phyloP scores from a whole-genome alignment of 371 early-diverging fungal genomes.

The Caulochytrium protostelioides region DNA sequence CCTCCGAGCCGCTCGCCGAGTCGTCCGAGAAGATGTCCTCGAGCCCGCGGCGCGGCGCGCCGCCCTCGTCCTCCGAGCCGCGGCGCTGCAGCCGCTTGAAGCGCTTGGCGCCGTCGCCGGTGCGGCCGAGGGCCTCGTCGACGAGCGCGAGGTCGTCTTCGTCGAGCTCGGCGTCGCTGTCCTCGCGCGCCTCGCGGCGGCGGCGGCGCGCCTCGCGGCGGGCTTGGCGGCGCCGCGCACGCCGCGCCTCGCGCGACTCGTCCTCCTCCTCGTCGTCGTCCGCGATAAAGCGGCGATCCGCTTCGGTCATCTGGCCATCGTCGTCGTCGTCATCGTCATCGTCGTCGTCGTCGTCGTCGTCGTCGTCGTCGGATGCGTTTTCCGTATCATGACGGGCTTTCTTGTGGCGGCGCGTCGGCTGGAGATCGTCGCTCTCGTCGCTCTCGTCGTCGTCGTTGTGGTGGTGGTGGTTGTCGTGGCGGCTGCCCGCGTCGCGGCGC shows the following conservation, averaged over 20 bases:
- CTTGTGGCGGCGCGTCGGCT: too few relatives aligned
- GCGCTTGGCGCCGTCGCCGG: background rate
- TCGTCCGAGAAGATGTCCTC: slow-evolving; percentile 4
- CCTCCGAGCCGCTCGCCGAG: too few relatives aligned
- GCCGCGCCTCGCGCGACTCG: slow-evolving; percentile 6
- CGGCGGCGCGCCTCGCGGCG: slow-evolving; percentile 2
- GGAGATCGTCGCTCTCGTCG: too few relatives aligned
- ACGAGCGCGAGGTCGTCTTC: slow-evolving; percentile 25
- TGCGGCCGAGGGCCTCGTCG: slow-evolving; percentile 17
- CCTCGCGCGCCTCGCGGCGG: background rate
- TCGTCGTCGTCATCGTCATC: slow-evolving; percentile 13
- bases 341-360: slow-evolving; percentile 1
- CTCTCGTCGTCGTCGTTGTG: too few relatives aligned
- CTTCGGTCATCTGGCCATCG: slow-evolving; percentile 23
- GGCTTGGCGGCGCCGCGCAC: slow-evolving; percentile 3
- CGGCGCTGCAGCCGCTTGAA: slow-evolving; percentile 6
- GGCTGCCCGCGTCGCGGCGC: too few relatives aligned
- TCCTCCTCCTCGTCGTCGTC: slow-evolving; percentile 23
- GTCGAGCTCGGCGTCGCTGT: slow-evolving; percentile 13
- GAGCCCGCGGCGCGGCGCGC: slow-evolving; percentile 2
- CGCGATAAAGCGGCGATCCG: slow-evolving; percentile 20
- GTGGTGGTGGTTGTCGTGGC: too few relatives aligned
- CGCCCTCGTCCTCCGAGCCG: slow-evolving; percentile 11
- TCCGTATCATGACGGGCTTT: too few relatives aligned
- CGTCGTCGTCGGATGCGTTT: too few relatives aligned